Evolutionary conservation across 768 basidiomycete species (phyloP).

Genomic region (Butyriboletus loyo): DNA sequence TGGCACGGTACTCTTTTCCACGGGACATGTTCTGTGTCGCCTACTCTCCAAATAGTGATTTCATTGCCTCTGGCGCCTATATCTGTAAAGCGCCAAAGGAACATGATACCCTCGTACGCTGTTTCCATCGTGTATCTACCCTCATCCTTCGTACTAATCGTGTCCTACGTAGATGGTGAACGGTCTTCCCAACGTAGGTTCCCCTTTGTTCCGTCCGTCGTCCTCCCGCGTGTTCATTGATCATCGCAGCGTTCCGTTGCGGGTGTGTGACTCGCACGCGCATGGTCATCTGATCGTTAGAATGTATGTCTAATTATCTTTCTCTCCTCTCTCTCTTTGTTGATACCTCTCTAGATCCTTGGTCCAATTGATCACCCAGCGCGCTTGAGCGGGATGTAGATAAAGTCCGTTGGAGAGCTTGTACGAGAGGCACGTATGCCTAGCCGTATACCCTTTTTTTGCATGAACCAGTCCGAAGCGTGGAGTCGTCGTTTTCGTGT

Average conservation of each 20-base stretch:
- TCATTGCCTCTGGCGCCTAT: conserved; percentile 15
- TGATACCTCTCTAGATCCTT: conserved; percentile 2
- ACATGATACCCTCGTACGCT: conserved; percentile 6
- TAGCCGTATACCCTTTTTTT: conserved; percentile 1
- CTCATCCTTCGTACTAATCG: background rate
- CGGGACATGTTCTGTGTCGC: conserved; percentile 23
- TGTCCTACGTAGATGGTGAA: conserved; percentile 1
- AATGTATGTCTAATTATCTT: conserved; percentile 1
- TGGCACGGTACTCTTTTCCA: conserved; percentile 20
- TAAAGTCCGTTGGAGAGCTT: background rate
- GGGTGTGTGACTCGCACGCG: background rate
- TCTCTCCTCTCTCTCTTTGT: background rate
- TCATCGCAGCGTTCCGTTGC: background rate
- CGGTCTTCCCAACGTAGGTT: conserved; percentile 7
- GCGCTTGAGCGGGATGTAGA: background rate
- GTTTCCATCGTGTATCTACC: background rate
- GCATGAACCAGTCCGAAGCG: background rate
- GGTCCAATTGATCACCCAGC: background rate
- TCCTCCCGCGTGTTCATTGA: background rate
- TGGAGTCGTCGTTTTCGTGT: background rate
- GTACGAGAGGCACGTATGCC: conserved; percentile 2
- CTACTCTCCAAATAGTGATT: conserved; percentile 22
- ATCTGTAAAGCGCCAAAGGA: conserved; percentile 14
- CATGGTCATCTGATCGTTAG: background rate
- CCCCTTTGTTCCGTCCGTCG: background rate